Evolutionary conservation across 495 filamentous ascomycete species (phyloP), one percentile per base, ranked within the genome.

Genomic region (Talaromyces adpressus): DNA sequence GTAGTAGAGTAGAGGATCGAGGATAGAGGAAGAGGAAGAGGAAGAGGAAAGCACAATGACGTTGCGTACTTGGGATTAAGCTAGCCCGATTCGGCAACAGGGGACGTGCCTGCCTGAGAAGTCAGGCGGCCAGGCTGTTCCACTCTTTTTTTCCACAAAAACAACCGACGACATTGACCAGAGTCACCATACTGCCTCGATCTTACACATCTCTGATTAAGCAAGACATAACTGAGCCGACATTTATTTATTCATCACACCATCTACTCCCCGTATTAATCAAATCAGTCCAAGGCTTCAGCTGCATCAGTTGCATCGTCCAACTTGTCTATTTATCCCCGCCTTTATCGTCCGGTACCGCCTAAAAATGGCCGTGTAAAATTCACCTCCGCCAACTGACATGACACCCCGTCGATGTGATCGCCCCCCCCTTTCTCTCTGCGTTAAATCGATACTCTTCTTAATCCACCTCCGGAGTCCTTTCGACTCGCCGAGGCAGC

Each of bases 401-500:
- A 52, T 62, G 60, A 62, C 23, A 25, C 58, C 27, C 45, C 23
- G 11, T 23, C 47, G 60, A 29, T 32, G 59, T 51, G 59, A 41
- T 36, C 23, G 39, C 11, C 29, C 29, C 29, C 29, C 39, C 39
- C 29, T 20, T 30, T 12, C 39, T 51, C 18, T 61, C 22, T 51
- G 59, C 39, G 59, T 47, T n/a, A 49, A 36, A 57, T 14, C 63
- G 58, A 47, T 57, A 34, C 23, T 20, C 18, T 16, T 20, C 47
- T 7, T 56, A 64, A 30, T 54, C 57, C 23, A 62, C 63, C 52
- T 58, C 61, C 34, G 63, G 58, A 65, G 57, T 36, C 64, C 14
- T n/a, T 49, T 58, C 6, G 49, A 47, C 41, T 62, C 59, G 59
- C 64, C 67, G 72, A 75, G 73, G 74, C 75, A 78, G 72, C 68